Evolutionary conservation across 2,329 filamentous ascomycete species (phyloP).

Genomic region (Geoglossum cookeanum): DNA sequence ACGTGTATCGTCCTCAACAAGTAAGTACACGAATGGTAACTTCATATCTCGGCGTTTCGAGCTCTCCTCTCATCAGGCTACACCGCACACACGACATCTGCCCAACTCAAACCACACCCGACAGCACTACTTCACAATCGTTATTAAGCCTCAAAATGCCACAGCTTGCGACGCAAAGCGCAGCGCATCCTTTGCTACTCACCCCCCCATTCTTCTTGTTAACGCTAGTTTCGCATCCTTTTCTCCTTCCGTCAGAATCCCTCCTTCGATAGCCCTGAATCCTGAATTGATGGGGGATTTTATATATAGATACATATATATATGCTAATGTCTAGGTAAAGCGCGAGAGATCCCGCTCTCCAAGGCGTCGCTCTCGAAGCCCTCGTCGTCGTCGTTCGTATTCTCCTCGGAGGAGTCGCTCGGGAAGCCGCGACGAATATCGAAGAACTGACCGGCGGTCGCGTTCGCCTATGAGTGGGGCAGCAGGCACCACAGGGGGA

Average conservation of each 20-base stretch:
- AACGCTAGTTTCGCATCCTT: constrained; percentile 3
- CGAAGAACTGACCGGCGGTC: constrained; percentile 33
- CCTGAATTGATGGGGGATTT: too few relatives aligned
- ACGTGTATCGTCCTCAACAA: constrained; percentile 28
- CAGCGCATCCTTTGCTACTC: not conserved
- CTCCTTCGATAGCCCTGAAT: constrained; percentile 2
- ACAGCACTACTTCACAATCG: not conserved
- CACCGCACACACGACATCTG: constrained; percentile 7
- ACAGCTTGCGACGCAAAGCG: not conserved
- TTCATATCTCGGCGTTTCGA: not conserved
- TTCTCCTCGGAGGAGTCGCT: constrained; percentile 42
- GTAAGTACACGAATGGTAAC: constrained; percentile 13
- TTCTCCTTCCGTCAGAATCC: not conserved
- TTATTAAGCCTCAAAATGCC: not conserved
- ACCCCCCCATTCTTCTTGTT: constrained; percentile 2
- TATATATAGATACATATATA: not conserved
- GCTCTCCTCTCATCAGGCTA: constrained; percentile 9
- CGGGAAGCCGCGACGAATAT: constrained; percentile 50
- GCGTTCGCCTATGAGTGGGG: constrained; percentile 69
- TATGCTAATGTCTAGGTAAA: constrained; percentile 26
- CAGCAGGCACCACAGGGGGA: constrained; percentile 50
- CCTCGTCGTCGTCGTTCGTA: constrained; percentile 39
- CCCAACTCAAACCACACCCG: not conserved
- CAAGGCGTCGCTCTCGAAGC: constrained; percentile 39
- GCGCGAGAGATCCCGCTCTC: constrained; percentile 71